phyloP scores from a whole-genome alignment of 495 filamentous ascomycete genomes.

The Hypoxylon cercidicola region DNA sequence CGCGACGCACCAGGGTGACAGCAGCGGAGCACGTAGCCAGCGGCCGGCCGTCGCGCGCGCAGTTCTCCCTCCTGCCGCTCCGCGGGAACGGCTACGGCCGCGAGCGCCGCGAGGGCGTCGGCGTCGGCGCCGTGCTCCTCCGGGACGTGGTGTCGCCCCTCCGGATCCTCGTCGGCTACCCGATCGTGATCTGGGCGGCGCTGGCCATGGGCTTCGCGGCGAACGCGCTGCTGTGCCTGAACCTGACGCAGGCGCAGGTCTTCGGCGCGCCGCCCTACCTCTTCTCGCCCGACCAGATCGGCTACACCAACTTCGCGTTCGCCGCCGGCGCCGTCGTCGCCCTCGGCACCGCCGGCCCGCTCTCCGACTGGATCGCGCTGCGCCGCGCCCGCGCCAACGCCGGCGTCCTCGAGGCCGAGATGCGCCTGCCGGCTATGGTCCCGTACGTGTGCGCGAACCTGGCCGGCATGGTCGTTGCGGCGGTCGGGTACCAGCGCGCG shows the following conservation, averaged over 20 bases:
- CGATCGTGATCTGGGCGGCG: constrained; percentile 69
- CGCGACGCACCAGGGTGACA: constrained; percentile 26
- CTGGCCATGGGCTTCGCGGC: constrained; percentile 71
- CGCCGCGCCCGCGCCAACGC: constrained; percentile 61
- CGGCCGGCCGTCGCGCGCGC: constrained; percentile 62
- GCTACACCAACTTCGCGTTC: constrained; percentile 59
- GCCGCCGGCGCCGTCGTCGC: constrained; percentile 53
- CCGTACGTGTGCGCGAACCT: constrained; percentile 65
- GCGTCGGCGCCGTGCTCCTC: constrained; percentile 40
- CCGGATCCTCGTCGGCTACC: constrained; percentile 65
- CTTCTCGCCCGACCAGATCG: constrained; percentile 62
- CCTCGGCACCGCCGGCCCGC: constrained; percentile 65
- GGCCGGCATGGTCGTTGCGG: constrained; percentile 67
- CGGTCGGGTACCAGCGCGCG: constrained; percentile 67
- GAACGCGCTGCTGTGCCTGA: constrained; percentile 67
- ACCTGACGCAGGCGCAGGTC: constrained; percentile 69
- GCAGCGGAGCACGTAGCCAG: constrained; percentile 49
- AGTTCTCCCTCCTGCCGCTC: constrained; percentile 64
- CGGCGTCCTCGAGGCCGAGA: constrained; percentile 73
- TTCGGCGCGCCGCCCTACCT: constrained; percentile 70
- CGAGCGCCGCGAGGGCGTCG: constrained; percentile 48
- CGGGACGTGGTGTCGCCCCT: constrained; percentile 62
- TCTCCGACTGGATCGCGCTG: constrained; percentile 68
- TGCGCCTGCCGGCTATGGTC: constrained; percentile 70
- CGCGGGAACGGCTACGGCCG: constrained; percentile 17